phyloP scores from a whole-genome alignment of 2,329 filamentous ascomycete genomes.

The Colletotrichum theobromicola region DNA sequence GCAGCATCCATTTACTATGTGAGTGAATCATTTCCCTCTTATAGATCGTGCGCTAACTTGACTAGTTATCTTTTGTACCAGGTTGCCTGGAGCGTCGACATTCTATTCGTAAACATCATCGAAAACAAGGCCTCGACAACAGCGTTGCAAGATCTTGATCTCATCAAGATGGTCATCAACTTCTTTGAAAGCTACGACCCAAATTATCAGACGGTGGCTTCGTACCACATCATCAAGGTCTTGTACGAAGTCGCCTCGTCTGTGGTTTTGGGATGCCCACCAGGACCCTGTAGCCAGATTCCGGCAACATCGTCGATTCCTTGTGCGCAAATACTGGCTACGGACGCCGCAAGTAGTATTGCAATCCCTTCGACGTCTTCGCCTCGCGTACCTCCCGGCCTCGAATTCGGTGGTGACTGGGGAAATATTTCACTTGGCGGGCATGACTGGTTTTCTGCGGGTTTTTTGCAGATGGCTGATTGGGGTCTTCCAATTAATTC shows the following conservation, averaged over 20 bases:
- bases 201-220: not conserved
- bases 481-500: not conserved
- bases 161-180: constrained; percentile 8
- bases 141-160: constrained; percentile 1
- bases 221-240: not conserved
- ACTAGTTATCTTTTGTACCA: constrained; percentile 4
- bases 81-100: constrained; percentile 13
- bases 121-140: constrained; percentile 4
- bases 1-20: constrained; percentile 6
- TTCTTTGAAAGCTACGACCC: constrained; percentile 18
- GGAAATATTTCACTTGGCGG: not conserved
- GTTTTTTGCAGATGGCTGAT: not conserved
- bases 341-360: not conserved
- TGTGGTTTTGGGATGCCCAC: not conserved
- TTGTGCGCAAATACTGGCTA: not conserved
- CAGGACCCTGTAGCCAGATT: not conserved
- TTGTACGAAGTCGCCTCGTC: constrained; percentile 6
- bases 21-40: not conserved
- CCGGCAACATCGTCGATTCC: not conserved
- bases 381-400: not conserved
- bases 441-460: not conserved
- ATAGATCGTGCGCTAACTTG: rapidly evolving
- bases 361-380: not conserved
- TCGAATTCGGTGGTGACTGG: not conserved
- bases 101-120: constrained; percentile 9